Evolutionary conservation across 2,329 filamentous ascomycete genomes (phyloP).

Genomic region (Elsinoe perseae): DNA sequence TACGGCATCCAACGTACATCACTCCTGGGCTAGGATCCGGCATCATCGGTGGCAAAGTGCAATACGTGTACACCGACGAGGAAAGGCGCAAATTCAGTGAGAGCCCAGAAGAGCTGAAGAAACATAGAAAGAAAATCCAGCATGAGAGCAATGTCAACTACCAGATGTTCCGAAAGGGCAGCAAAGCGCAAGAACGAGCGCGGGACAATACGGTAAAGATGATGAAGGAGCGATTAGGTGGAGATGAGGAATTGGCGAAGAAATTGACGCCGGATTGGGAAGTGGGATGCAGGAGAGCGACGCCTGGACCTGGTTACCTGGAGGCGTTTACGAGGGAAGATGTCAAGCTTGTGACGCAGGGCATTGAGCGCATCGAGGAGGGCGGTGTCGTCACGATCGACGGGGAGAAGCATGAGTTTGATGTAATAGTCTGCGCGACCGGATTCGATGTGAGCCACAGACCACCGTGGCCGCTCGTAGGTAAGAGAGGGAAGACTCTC

Average conservation of each 20-base stretch:
- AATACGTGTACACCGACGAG: slow-evolving; percentile 27
- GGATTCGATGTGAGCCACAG: slow-evolving; percentile 35
- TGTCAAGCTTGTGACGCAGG: slow-evolving; percentile 47
- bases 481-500: slow-evolving; percentile 29
- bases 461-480: slow-evolving; percentile 31
- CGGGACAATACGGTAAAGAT: neutral
- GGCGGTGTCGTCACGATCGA: slow-evolving; percentile 29
- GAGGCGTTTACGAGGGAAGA: slow-evolving; percentile 57
- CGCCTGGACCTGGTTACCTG: slow-evolving; percentile 48
- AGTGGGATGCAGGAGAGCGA: slow-evolving; percentile 57
- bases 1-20: slow-evolving; percentile 27
- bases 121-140: slow-evolving; percentile 33
- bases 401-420: slow-evolving; percentile 27
- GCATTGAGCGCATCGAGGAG: slow-evolving; percentile 35
- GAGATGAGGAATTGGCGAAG: slow-evolving; percentile 49
- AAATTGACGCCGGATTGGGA: slow-evolving; percentile 56
- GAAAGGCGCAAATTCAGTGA: slow-evolving; percentile 28
- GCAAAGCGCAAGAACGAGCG: slow-evolving; percentile 2
- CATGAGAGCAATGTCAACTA: slow-evolving; percentile 24
- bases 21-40: slow-evolving; percentile 12
- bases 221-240: slow-evolving; percentile 48
- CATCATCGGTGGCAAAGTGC: slow-evolving; percentile 26
- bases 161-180: slow-evolving; percentile 23
- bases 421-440: slow-evolving; percentile 41
- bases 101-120: slow-evolving; percentile 28